phyloP scores from a whole-genome alignment of 176 grass and related monocot species.

The Musa troglodytarum region DNA sequence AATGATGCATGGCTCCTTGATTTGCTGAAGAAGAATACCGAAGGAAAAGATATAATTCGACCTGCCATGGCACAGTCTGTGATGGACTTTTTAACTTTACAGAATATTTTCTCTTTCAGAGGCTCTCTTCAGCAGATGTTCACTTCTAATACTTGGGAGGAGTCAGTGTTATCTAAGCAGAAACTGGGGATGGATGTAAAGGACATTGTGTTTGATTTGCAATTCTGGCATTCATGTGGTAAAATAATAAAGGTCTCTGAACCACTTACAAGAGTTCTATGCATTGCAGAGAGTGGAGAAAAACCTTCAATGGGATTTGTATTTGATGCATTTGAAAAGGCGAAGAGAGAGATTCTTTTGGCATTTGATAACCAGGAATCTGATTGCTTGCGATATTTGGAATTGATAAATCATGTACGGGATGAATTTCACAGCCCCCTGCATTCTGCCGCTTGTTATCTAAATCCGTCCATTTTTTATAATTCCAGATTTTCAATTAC shows the following conservation, averaged over 20 bases:
- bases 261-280: conserved; percentile 23
- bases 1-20: conserved; percentile 32
- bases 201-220: conserved; percentile 33
- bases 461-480: conserved; percentile 32
- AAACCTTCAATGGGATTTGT: conserved; percentile 39
- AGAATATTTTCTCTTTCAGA: conserved; percentile 27
- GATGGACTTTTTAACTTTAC: conserved; percentile 34
- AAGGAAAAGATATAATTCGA: conserved; percentile 32
- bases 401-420: conserved; percentile 24
- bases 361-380: conserved; percentile 39
- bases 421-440: conserved; percentile 38
- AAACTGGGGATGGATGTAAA: conserved; percentile 20
- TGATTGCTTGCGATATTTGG: conserved; percentile 29
- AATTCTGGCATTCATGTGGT: conserved; percentile 34
- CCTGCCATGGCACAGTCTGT: conserved; percentile 23
- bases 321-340: conserved; percentile 33
- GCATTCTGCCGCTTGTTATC: conserved; percentile 30
- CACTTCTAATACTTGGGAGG: conserved; percentile 21
- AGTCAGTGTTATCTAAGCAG: conserved; percentile 23
- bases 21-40: conserved; percentile 31
- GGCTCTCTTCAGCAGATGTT: conserved; percentile 35
- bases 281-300: conserved; percentile 26
- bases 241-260: conserved; percentile 34
- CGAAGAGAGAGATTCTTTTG: conserved; percentile 28
- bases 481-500: conserved; percentile 19